These are phyloP conservation scores for Dryadomyces sulphureus DNA, from an alignment of 2,329 filamentous ascomycete genomes.

Conservation along the genomic window DNA sequence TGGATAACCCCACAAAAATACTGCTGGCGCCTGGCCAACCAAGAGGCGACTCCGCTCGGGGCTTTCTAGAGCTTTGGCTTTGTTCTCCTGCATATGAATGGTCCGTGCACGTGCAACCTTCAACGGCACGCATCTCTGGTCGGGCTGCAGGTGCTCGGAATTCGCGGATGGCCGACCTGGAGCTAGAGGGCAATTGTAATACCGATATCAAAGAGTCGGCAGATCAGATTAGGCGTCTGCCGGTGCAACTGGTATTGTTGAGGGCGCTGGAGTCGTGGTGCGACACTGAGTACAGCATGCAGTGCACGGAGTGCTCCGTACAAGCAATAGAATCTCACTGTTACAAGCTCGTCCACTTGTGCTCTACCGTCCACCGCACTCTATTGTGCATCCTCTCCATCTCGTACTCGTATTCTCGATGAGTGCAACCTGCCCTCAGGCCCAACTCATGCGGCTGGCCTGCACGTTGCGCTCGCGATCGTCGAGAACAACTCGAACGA, in stretches of 20 bases:
- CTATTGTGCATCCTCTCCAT: too few relatives aligned
- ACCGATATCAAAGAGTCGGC: neutral
- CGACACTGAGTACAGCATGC: too few relatives aligned
- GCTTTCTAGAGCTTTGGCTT: conserved; percentile 2
- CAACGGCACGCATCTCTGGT: neutral
- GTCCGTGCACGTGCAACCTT: conserved; percentile 4
- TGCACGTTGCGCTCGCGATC: neutral
- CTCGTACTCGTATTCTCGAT: neutral
- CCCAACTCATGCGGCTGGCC: too few relatives aligned
- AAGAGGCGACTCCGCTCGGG: neutral
- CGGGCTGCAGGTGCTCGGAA: neutral
- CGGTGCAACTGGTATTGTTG: too few relatives aligned
- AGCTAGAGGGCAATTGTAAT: neutral
- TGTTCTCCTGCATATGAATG: conserved; percentile 5
- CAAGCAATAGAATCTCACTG: too few relatives aligned
- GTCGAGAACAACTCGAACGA: too few relatives aligned
- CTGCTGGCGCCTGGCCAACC: conserved; percentile 3
- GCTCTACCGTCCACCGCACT: too few relatives aligned
- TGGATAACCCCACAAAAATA: conserved; percentile 4
- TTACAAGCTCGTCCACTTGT: too few relatives aligned
- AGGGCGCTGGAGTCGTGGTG: too few relatives aligned
- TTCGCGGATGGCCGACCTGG: neutral
- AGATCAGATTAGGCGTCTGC: neutral
- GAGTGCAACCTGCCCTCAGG: too few relatives aligned
- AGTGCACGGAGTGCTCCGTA: too few relatives aligned